Evolutionary conservation across 768 basidiomycete genomes (phyloP).

Genomic region (Termitomyces bulborhizus): DNA sequence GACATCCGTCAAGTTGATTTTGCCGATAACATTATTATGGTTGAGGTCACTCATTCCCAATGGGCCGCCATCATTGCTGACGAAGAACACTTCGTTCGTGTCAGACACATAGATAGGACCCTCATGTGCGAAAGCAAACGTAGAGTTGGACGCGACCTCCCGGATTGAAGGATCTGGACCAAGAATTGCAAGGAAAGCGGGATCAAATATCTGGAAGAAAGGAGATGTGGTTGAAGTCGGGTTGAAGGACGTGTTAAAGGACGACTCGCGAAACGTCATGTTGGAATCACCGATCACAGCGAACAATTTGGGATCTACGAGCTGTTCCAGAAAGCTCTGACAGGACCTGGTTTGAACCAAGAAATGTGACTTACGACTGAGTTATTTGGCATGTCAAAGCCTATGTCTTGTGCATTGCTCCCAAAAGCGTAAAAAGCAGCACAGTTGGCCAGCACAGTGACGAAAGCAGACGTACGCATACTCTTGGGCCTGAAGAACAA

Average conservation of each 20-base stretch:
- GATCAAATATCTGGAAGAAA: slow-evolving; percentile 49
- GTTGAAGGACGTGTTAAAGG: slow-evolving; percentile 44
- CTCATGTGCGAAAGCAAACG: slow-evolving; percentile 74
- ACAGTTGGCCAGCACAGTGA: not conserved
- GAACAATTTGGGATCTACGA: slow-evolving; percentile 43
- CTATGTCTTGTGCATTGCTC: not conserved
- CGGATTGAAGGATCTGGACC: slow-evolving; percentile 53
- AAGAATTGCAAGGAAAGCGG: slow-evolving; percentile 51
- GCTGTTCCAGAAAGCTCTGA: slow-evolving; percentile 24
- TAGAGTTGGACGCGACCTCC: slow-evolving; percentile 52
- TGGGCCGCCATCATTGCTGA: slow-evolving; percentile 61
- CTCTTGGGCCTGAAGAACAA: not conserved
- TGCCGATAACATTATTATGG: slow-evolving; percentile 57
- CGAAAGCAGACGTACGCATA: not conserved
- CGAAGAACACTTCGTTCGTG: slow-evolving; percentile 73
- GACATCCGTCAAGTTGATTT: slow-evolving; percentile 55
- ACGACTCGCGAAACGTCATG: slow-evolving; percentile 29
- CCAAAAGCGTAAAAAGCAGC: not conserved
- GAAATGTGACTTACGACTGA: slow-evolving; percentile 22
- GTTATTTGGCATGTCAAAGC: slow-evolving; percentile 20
- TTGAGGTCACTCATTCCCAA: slow-evolving; percentile 58
- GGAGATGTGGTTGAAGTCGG: slow-evolving; percentile 53
- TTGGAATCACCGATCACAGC: slow-evolving; percentile 41
- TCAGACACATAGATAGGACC: slow-evolving; percentile 61
- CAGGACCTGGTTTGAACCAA: not conserved